Evolutionary conservation across 1,284 basidiomycete species (phyloP).

Genomic region (Stygiomarasmius scandens): DNA sequence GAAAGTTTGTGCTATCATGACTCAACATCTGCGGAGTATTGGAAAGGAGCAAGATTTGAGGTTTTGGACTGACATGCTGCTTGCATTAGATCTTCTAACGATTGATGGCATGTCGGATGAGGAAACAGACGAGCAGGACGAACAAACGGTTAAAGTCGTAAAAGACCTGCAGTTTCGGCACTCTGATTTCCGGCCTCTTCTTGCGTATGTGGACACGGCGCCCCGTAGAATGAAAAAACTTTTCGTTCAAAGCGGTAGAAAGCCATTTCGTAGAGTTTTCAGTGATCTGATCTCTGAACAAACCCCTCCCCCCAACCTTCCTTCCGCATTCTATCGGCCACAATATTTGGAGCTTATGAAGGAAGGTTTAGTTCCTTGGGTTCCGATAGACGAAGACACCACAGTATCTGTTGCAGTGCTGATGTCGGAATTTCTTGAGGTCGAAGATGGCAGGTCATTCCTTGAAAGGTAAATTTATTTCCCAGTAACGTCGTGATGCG

Average conservation of each 20-base stretch:
- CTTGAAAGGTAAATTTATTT: no score
- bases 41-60: neutral
- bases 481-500: no score
- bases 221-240: neutral
- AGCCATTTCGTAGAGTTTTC: neutral
- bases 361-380: neutral
- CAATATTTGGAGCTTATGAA: conserved; percentile 4
- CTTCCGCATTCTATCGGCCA: neutral
- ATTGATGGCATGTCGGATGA: conserved; percentile 6
- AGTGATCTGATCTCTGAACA: neutral
- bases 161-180: conserved; percentile 2
- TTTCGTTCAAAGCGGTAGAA: neutral
- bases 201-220: neutral
- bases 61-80: neutral
- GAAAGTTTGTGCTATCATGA: neutral
- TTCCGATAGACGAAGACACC: no score
- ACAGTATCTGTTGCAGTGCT: no score
- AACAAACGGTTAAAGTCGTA: neutral
- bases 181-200: conserved; percentile 1
- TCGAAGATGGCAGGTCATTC: no score
- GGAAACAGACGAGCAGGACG: neutral
- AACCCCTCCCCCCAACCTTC: neutral
- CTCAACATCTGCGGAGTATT: neutral
- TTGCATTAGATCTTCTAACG: neutral
- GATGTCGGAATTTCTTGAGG: no score